These are phyloP conservation scores for Clavariopsis aquatica DNA, from an alignment of 495 filamentous ascomycete species.

Conservation along the genomic window DNA sequence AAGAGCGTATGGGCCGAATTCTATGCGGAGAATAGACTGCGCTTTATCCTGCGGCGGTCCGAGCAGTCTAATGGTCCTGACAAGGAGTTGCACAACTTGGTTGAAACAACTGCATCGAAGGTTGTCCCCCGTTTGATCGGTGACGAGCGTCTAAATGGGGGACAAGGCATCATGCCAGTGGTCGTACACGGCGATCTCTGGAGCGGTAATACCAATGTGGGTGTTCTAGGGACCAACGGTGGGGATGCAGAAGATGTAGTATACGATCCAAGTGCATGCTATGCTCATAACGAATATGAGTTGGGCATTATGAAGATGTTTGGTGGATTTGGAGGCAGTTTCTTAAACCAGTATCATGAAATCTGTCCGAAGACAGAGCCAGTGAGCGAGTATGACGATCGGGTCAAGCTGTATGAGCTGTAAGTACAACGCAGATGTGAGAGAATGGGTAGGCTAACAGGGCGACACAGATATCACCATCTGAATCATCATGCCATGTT, in stretches of 20 bases:
- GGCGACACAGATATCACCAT: slow-evolving; percentile 71
- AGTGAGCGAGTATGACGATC: slow-evolving; percentile 78
- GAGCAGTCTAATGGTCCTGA: slow-evolving; percentile 66
- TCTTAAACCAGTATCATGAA: slow-evolving; percentile 74
- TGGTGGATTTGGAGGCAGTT: slow-evolving; percentile 75
- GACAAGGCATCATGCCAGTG: slow-evolving; percentile 64
- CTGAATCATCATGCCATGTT: slow-evolving; percentile 88
- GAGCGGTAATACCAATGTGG: slow-evolving; percentile 79
- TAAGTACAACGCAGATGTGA: slow-evolving; percentile 38
- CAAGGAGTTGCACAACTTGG: slow-evolving; percentile 56
- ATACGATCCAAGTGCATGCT: slow-evolving; percentile 77
- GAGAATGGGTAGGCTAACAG: not conserved
- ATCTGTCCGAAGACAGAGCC: slow-evolving; percentile 79
- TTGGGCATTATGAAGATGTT: slow-evolving; percentile 96
- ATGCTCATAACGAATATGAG: slow-evolving; percentile 88
- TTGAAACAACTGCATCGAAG: slow-evolving; percentile 59
- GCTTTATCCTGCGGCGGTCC: slow-evolving; percentile 60
- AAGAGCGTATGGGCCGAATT: slow-evolving; percentile 76
- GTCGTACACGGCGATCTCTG: slow-evolving; percentile 90
- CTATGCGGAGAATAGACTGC: slow-evolving; percentile 72
- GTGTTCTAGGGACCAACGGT: slow-evolving; percentile 59
- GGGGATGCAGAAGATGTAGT: slow-evolving; percentile 72
- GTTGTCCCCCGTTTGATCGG: slow-evolving; percentile 76
- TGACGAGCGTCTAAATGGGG: slow-evolving; percentile 63
- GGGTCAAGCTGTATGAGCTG: slow-evolving; percentile 78